Evolutionary conservation across 2,329 filamentous ascomycete genomes (phyloP).

Genomic region (Juglanconis sp.): DNA sequence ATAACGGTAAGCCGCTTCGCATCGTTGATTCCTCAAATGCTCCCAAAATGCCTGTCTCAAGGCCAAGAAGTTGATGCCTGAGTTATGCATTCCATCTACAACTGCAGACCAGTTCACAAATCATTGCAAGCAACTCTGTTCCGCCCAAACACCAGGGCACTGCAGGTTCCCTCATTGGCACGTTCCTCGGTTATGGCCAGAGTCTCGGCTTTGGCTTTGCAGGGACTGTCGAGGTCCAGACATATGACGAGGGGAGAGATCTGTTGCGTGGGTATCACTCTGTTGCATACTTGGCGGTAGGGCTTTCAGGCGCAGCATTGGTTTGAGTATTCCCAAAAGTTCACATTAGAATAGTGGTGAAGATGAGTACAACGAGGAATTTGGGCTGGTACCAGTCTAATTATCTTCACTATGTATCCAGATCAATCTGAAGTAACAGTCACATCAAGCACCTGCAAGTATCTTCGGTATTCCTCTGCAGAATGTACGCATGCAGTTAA

Average conservation of each 20-base stretch:
- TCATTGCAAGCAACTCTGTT: slow-evolving; percentile 52
- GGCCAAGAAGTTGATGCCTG: no score
- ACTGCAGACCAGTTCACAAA: slow-evolving; percentile 31
- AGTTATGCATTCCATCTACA: no score
- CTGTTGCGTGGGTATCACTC: neutral
- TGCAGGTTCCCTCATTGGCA: slow-evolving; percentile 46
- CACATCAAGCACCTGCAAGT: no score
- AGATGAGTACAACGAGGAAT: no score
- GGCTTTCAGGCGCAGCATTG: neutral
- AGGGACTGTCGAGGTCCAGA: slow-evolving; percentile 31
- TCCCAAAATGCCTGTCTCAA: no score
- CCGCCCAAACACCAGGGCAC: slow-evolving; percentile 46
- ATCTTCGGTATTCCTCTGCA: no score
- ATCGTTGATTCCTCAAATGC: no score
- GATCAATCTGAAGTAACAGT: no score
- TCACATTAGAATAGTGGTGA: no score
- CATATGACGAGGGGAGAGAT: neutral
- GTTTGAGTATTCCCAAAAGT: neutral
- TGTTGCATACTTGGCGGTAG: neutral
- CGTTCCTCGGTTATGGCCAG: slow-evolving; percentile 31
- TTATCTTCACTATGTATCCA: no score
- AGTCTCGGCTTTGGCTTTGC: slow-evolving; percentile 31
- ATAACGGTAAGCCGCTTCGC: neutral
- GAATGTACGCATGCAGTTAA: no score
- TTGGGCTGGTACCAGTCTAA: no score